These are phyloP conservation scores for Trichoderma virens DNA, from an alignment of 495 filamentous ascomycete genomes.

Conservation along the genomic window DNA sequence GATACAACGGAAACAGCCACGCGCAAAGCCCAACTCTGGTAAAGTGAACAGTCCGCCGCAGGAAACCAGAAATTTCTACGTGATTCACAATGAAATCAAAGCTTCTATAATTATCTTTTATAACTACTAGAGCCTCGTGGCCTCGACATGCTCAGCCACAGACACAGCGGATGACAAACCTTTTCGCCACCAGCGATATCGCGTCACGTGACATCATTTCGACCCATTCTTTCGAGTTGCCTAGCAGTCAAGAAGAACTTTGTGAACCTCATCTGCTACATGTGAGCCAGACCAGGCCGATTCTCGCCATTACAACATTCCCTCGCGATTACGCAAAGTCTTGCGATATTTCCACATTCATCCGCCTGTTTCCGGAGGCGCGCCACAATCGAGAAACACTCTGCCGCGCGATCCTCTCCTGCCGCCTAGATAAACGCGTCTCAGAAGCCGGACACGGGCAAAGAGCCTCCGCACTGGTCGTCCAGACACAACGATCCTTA, in stretches of 20 bases:
- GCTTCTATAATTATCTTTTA: too few species aligned
- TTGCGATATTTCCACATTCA: background rate
- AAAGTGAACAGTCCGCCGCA: too few species aligned
- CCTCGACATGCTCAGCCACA: background rate
- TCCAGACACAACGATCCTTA: background rate
- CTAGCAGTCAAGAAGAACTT: background rate
- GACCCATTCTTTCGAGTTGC: constrained; percentile 1
- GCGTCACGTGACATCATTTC: background rate
- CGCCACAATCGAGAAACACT: background rate
- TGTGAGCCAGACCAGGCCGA: background rate
- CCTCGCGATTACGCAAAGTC: background rate
- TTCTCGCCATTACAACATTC: background rate
- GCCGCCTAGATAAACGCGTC: background rate
- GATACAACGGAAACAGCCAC: too few species aligned
- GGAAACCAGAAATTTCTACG: too few species aligned
- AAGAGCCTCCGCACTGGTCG: background rate
- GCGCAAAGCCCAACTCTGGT: too few species aligned
- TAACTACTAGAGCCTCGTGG: too few species aligned
- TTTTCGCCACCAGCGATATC: background rate
- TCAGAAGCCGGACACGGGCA: background rate
- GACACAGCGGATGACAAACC: background rate
- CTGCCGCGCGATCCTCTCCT: background rate
- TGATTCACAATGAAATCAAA: too few species aligned
- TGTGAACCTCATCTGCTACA: background rate
- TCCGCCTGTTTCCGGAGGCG: background rate